Evolutionary conservation across 1,284 basidiomycete genomes (phyloP).

Genomic region (Pseudozyma thailandica): DNA sequence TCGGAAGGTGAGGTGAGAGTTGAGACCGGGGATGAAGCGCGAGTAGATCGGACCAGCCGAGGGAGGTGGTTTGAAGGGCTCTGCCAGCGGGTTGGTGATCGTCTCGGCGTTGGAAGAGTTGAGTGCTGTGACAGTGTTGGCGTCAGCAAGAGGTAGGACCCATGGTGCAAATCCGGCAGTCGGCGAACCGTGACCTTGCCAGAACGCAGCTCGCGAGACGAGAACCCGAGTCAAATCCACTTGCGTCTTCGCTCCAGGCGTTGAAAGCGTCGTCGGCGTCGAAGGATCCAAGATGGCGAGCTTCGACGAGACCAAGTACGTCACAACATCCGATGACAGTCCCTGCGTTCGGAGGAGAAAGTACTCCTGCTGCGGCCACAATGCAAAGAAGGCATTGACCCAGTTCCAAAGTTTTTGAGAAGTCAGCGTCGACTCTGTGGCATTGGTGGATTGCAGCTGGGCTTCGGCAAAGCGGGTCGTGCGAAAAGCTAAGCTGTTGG

Average conservation of each 20-base stretch:
- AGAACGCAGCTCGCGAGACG: constrained; percentile 55
- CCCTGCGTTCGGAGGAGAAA: constrained; percentile 8
- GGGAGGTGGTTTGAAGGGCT: constrained; percentile 20
- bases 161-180: constrained; percentile 35
- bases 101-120: constrained; percentile 28
- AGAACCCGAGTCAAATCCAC: constrained; percentile 25
- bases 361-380: constrained; percentile 58
- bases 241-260: constrained; percentile 14
- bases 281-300: constrained; percentile 49
- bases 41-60: constrained; percentile 49
- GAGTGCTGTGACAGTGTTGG: constrained; percentile 16
- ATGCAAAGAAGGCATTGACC: constrained; percentile 44
- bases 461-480: constrained; percentile 36
- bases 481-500: constrained; percentile 52
- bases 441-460: neutral
- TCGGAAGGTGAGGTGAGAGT: constrained; percentile 59
- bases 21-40: constrained; percentile 56
- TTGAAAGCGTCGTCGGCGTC: constrained; percentile 7
- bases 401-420: constrained; percentile 44
- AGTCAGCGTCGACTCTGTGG: neutral
- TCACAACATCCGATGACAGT: constrained; percentile 5
- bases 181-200: constrained; percentile 53
- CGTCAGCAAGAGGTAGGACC: constrained; percentile 33
- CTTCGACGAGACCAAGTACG: constrained; percentile 20
- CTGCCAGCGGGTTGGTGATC: constrained; percentile 13